These are phyloP conservation scores for Eremothecium sinecaudum DNA, from an alignment of 1,139 yeast species.

Conservation along the genomic window DNA sequence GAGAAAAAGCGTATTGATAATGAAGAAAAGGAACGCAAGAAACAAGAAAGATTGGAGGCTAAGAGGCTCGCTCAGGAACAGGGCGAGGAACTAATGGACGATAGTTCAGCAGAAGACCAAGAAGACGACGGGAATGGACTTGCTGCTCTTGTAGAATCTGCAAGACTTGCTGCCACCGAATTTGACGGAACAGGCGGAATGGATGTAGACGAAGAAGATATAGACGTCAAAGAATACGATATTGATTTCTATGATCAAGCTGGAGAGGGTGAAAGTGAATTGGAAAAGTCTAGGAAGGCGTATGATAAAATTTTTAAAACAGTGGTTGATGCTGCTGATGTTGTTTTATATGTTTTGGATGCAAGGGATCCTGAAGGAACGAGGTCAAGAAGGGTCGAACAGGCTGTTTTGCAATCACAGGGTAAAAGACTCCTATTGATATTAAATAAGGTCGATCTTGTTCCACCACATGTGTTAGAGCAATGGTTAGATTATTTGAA, in stretches of 20 bases:
- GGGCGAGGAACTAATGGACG: slow-evolving; percentile 35
- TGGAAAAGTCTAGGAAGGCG: slow-evolving; percentile 82
- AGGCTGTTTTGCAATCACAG: slow-evolving; percentile 70
- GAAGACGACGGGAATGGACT: slow-evolving; percentile 42
- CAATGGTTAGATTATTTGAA: slow-evolving; percentile 79
- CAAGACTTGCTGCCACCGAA: slow-evolving; percentile 72
- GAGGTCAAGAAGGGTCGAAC: slow-evolving; percentile 84
- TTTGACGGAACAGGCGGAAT: slow-evolving; percentile 44
- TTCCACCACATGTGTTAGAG: slow-evolving; percentile 74
- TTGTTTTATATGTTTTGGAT: slow-evolving; percentile 81
- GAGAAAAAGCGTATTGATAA: slow-evolving; percentile 51
- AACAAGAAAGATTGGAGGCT: slow-evolving; percentile 38
- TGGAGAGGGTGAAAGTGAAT: slow-evolving; percentile 40
- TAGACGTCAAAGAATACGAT: slow-evolving; percentile 46
- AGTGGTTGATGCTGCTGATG: slow-evolving; percentile 83
- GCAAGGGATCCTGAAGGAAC: slow-evolving; percentile 97
- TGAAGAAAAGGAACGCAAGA: slow-evolving; percentile 46
- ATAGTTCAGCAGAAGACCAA: slow-evolving; percentile 40
- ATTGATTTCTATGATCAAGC: slow-evolving; percentile 39
- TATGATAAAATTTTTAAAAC: slow-evolving; percentile 80
- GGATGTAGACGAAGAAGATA: slow-evolving; percentile 34
- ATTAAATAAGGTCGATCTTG: slow-evolving; percentile 83
- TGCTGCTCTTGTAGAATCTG: slow-evolving; percentile 81
- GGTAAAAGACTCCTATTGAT: slow-evolving; percentile 80
- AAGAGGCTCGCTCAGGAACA: slow-evolving; percentile 40